These are phyloP conservation scores for Phallus indusiatus DNA, from an alignment of 768 basidiomycete genomes.

Conservation along the genomic window DNA sequence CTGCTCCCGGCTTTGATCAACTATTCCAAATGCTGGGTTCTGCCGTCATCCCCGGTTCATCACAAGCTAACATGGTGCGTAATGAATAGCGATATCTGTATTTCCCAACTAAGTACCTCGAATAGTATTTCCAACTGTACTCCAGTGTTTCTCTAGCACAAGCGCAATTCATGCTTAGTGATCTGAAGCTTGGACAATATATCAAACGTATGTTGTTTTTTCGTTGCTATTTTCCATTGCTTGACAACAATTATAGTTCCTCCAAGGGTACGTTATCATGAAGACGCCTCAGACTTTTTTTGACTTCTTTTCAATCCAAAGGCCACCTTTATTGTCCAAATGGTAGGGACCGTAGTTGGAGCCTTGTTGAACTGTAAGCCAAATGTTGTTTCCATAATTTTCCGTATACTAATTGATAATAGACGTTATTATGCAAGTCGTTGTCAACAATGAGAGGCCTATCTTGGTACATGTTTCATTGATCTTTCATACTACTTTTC, in stretches of 20 bases:
- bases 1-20: slow-evolving; percentile 24
- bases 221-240: background rate
- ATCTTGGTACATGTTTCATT: background rate
- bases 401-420: background rate
- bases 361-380: slow-evolving; percentile 1
- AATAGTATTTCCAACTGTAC: background rate
- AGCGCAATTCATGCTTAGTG: slow-evolving; percentile 13
- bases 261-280: slow-evolving; percentile 32
- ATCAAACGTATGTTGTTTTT: slow-evolving; percentile 5
- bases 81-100: background rate
- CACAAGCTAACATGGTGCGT: background rate
- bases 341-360: slow-evolving; percentile 53
- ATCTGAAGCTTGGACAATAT: slow-evolving; percentile 31
- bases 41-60: slow-evolving; percentile 41
- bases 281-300: background rate
- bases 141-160: background rate
- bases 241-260: slow-evolving; percentile 21
- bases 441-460: background rate
- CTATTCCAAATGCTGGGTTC: slow-evolving; percentile 58
- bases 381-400: background rate
- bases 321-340: slow-evolving; percentile 49
- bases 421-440: background rate
- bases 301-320: background rate
- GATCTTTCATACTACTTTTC: background rate
- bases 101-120: no score